Evolutionary conservation across 805 yeast species (phyloP), one percentile per base, ranked within the genome.

Genomic region (Starmerella sp.): DNA sequence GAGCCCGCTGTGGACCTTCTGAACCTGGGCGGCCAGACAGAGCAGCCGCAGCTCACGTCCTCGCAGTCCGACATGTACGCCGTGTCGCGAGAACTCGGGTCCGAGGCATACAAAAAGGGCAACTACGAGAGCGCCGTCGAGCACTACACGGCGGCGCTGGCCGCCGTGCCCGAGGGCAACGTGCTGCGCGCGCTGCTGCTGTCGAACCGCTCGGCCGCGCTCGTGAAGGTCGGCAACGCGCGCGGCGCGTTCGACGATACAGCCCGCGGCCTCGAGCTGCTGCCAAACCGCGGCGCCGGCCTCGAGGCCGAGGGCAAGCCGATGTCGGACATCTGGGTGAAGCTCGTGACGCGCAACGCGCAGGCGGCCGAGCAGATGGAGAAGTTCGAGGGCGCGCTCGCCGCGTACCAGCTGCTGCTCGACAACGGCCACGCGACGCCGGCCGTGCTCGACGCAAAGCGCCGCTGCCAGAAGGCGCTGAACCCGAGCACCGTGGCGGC

Each of bases 361-460:
- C 97, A 93, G 65, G 83, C 91, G 2, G 74, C 82, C 42, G 99
- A 93, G 69, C 80, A 81, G 67, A 64, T 81, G 52, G 99, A 93
- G 63, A 77, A 77, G 60, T 86, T 76, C 68, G 66, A 74, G 54
- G 82, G 77, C 6, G 83, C 97, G 0, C 72, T 86, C 30, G 73
- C 68, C 0, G 66, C 78, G 6, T 91, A 88, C 73, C 77, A 76
- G 55, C 67, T 72, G 36, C 73, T 90, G 51, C 75, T 93, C 15
- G 78, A 79, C 54, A 78, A 80, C 56, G 95, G 95, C 0, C 78
- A 78, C 29, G 77, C 82, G 2, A 78, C 80, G 35, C 79, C 81
- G 56, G 73, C 77, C 34, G 74, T 80, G 0, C 70, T 91, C 77
- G 96, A 86, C 50, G 95, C 91, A 2, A 88, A 81, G 65, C 77